phyloP scores from a whole-genome alignment of 257 asterid species.

The Scutellaria barbata region DNA sequence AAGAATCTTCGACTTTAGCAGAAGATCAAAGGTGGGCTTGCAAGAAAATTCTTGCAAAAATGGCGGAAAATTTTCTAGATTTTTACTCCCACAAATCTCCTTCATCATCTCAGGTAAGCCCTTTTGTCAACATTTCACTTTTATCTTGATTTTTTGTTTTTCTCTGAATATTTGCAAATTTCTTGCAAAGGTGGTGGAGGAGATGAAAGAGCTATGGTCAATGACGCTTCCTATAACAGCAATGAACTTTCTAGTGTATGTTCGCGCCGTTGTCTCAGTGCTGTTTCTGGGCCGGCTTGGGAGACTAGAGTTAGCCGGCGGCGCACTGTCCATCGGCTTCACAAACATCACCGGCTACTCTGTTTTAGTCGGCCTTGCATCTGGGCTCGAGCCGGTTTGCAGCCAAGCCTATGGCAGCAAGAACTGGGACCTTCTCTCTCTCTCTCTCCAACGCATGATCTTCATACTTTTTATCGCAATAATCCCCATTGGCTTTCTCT shows the following conservation, averaged over 20 bases:
- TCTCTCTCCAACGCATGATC: constrained; percentile 73
- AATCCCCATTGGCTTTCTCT: constrained; percentile 65
- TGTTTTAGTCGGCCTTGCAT: constrained; percentile 76
- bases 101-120: constrained; percentile 61
- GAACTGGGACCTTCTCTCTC: constrained; percentile 62
- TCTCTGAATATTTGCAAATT: background rate
- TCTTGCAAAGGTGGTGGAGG: constrained; percentile 66
- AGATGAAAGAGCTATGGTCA: constrained; percentile 78
- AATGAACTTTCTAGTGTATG: constrained; percentile 78
- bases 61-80: constrained; percentile 59
- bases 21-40: constrained; percentile 10
- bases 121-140: background rate
- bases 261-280: constrained; percentile 82
- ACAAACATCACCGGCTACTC: constrained; percentile 91
- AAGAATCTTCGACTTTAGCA: constrained; percentile 28
- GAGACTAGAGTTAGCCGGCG: constrained; percentile 85
- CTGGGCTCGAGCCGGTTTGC: constrained; percentile 86
- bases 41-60: constrained; percentile 30
- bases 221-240: constrained; percentile 83
- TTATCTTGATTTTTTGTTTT: too few relatives aligned
- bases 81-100: constrained; percentile 59
- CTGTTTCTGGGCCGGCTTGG: constrained; percentile 79
- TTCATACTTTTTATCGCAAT: constrained; percentile 65
- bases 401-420: constrained; percentile 79
- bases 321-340: constrained; percentile 86